Evolutionary conservation across 495 filamentous ascomycete species (phyloP).

Genomic region (Penicillium samsonianum): DNA sequence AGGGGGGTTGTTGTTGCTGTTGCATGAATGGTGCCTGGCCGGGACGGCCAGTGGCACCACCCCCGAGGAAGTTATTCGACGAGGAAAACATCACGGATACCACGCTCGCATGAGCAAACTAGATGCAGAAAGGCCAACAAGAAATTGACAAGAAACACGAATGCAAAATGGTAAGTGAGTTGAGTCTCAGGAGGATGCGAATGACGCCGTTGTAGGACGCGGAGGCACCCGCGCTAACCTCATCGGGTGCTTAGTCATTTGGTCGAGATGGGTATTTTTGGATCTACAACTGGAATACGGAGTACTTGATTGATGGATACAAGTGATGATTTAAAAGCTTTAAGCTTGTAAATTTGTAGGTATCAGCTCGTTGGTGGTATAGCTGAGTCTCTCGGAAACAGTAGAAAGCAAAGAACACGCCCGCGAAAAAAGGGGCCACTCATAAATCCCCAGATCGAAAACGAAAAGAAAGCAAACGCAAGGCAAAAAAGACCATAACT

Average conservation of each 20-base stretch:
- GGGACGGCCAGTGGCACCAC: conserved; percentile 71
- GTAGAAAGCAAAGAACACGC: conserved; percentile 7
- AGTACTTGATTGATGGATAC: background rate
- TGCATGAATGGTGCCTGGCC: conserved; percentile 58
- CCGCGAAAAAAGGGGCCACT: background rate
- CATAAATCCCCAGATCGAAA: conserved; percentile 7
- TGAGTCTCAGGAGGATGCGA: conserved; percentile 33
- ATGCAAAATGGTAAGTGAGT: conserved; percentile 21
- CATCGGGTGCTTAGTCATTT: conserved; percentile 27
- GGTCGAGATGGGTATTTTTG: conserved; percentile 13
- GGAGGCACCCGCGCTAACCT: conserved; percentile 29
- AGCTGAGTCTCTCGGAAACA: background rate
- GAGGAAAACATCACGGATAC: conserved; percentile 75
- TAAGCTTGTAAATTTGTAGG: conserved; percentile 7
- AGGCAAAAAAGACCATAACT: conserved; percentile 14
- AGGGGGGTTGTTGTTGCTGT: conserved; percentile 48
- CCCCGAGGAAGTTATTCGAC: conserved; percentile 80
- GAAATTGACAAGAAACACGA: conserved; percentile 26
- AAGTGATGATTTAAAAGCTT: background rate
- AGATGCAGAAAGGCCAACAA: conserved; percentile 23
- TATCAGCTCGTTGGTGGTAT: conserved; percentile 13
- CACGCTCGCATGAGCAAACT: conserved; percentile 33
- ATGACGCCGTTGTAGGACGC: conserved; percentile 35
- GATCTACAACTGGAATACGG: background rate
- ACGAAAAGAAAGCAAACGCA: conserved; percentile 17